Conservation (phyloP, 176 grass and related monocot genomes). For the Zoysia japonica region DNA sequence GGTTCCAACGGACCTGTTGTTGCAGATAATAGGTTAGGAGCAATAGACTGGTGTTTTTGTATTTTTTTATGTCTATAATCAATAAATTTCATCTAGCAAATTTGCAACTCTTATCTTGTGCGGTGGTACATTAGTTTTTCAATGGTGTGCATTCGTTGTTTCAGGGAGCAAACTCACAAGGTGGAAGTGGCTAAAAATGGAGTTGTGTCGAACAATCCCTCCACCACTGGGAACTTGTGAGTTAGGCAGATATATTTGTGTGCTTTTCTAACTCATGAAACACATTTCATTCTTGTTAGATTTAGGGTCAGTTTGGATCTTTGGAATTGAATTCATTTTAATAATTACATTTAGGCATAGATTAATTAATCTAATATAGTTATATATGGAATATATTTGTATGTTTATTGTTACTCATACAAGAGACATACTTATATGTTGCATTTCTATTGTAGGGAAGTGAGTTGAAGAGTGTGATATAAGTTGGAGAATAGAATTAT, state of each 20-base stretch:
- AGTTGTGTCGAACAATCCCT: neutral
- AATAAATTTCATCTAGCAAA: neutral
- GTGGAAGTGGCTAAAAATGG: slow-evolving; percentile 20
- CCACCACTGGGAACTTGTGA: slow-evolving; percentile 21
- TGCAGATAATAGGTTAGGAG: slow-evolving; percentile 2
- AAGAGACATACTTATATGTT: no score
- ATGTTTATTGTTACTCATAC: no score
- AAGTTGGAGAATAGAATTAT: no score
- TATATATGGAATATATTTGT: no score
- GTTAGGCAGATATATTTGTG: neutral
- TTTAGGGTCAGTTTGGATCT: neutral
- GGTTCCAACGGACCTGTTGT: neutral
- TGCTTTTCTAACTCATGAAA: slow-evolving; percentile 13
- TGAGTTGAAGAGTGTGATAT: no score
- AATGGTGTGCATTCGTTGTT: slow-evolving; percentile 28
- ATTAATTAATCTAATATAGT: no score
- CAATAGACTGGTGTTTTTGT: neutral
- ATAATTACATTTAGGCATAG: no score
- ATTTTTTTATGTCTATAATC: neutral
- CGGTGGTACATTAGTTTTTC: neutral
- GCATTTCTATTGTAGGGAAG: no score
- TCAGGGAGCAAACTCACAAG: slow-evolving; percentile 52
- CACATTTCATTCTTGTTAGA: neutral
- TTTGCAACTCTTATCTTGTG: neutral
- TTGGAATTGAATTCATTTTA: no score